phyloP scores from a whole-genome alignment of 2,329 filamentous ascomycete species.

The Fusarium devonianum region DNA sequence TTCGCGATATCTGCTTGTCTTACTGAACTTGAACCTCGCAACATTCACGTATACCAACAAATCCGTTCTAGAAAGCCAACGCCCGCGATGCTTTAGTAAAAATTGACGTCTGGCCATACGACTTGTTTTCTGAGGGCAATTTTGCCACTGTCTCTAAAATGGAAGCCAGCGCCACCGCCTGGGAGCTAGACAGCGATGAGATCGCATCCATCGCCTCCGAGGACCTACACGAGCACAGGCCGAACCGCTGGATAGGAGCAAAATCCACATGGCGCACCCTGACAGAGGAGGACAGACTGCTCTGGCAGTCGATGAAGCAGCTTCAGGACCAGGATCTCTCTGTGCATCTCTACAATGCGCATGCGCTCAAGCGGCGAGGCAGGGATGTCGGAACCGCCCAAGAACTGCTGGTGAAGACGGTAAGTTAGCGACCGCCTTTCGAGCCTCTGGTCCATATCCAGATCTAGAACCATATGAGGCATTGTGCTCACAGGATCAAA shows the following conservation, averaged over 20 bases:
- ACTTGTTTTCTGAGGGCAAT: no score
- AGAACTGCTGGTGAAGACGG: slow-evolving; percentile 42
- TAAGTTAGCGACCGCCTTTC: slow-evolving; percentile 25
- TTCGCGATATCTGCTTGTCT: neutral
- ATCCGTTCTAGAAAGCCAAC: neutral
- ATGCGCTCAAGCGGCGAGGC: slow-evolving; percentile 64
- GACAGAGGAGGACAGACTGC: slow-evolving; percentile 68
- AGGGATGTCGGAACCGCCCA: slow-evolving; percentile 38
- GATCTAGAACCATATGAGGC: no score
- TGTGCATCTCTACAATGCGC: slow-evolving; percentile 81
- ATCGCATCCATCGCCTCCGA: slow-evolving; percentile 56
- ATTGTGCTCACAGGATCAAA: neutral
- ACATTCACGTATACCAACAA: slow-evolving; percentile 2
- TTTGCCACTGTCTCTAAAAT: no score
- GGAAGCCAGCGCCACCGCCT: slow-evolving; percentile 39
- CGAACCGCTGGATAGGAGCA: slow-evolving; percentile 76
- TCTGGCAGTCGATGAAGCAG: slow-evolving; percentile 69
- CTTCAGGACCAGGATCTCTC: slow-evolving; percentile 71
- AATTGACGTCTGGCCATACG: no score
- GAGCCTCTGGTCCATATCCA: no score
- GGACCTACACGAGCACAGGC: slow-evolving; percentile 59
- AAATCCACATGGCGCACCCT: slow-evolving; percentile 70
- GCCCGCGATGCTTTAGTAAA: no score
- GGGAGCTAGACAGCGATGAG: slow-evolving; percentile 57
- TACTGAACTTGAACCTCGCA: slow-evolving; percentile 30